Percentiles rank a stretch among this genome's conserved stretches.
phyloP scores from a whole-genome alignment of 176 grass and related monocot genomes.

The Hordeum vulgare region DNA sequence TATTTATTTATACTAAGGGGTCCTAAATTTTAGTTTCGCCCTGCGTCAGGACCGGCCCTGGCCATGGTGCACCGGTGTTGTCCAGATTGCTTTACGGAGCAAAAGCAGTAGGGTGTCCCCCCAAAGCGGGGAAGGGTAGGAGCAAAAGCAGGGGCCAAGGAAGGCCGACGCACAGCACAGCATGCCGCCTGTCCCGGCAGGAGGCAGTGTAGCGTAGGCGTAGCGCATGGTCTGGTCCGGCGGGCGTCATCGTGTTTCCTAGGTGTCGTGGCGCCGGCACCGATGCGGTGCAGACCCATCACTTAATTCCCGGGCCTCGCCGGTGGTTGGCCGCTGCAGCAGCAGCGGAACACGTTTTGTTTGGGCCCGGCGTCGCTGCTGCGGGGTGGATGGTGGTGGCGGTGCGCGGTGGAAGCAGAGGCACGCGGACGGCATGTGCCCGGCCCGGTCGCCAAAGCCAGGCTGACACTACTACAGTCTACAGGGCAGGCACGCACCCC shows the following conservation, averaged over 20 bases:
- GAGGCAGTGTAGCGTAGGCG: neutral
- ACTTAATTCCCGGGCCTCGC: neutral
- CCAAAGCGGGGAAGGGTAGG: neutral
- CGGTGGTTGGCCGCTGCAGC: neutral
- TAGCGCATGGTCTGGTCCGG: neutral
- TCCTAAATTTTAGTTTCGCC: too few species aligned
- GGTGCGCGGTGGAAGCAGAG: neutral
- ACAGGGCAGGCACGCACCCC: neutral
- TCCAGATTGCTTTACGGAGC: neutral
- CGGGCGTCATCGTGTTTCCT: neutral
- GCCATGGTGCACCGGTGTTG: neutral
- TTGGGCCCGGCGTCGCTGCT: neutral
- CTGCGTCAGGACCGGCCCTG: too few species aligned
- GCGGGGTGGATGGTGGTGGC: neutral
- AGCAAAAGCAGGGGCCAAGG: neutral
- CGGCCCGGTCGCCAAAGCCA: neutral
- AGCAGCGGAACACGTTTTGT: neutral
- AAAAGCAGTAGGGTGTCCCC: neutral
- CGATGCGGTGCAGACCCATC: neutral
- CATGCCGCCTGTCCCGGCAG: neutral
- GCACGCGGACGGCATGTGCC: conserved; percentile 25
- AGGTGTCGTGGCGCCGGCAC: neutral
- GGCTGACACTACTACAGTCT: neutral
- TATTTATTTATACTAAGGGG: too few species aligned
- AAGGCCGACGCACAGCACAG: neutral